Base-by-base conservation (phyloP, 805 yeast genomes). In the Saccharomyces jurei region DNA sequence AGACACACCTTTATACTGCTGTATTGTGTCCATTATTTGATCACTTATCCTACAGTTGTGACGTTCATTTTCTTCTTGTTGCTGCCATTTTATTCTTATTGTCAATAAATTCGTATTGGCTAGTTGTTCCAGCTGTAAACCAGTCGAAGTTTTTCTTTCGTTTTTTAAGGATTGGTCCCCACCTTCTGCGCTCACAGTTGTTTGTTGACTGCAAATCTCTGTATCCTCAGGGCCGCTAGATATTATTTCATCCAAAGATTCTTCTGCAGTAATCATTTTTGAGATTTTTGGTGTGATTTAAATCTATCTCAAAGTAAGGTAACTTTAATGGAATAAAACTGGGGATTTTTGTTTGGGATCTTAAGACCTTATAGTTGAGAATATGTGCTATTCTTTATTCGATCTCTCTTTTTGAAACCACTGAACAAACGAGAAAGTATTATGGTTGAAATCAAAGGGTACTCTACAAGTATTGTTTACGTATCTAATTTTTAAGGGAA, bases 81-180 rank as follows among this genome's bases (percentile, higher is more conserved):
- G 41, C 3, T 44, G 32, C 67, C 67, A 61, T 50, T 61, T 62
- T 13, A 67, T 54, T 52, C 73, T 58, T 11, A 64, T 50, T 1
- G 68, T 63, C 3, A 66, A 49, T 41, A 64, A 26, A 54, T 64
- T 63, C 8, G 67, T 65, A 55, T 63, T 66, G 2, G 71, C 66
- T 13, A 68, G 56, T 50, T 65, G 67, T 55, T 69, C 71, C 46
- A 67, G 52, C 49, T 59, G 53, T 6, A 36, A 11, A 4, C 44
- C 54, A 41, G 46, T 29, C 26, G 41, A 50, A 32, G 50, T 28
- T 27, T 48, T 22, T 21, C 28, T 26, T 21, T 51, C 46, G 9
- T 11, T 36, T 26, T 46, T 41, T 31, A 28, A 8, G 21, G 28
- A 31, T 49, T 9, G 57, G 49, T 30, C 49, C 46, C 22, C 54